Base-by-base conservation (phyloP, 176 grass and related monocot genomes). In the Saccharum spontaneum region DNA sequence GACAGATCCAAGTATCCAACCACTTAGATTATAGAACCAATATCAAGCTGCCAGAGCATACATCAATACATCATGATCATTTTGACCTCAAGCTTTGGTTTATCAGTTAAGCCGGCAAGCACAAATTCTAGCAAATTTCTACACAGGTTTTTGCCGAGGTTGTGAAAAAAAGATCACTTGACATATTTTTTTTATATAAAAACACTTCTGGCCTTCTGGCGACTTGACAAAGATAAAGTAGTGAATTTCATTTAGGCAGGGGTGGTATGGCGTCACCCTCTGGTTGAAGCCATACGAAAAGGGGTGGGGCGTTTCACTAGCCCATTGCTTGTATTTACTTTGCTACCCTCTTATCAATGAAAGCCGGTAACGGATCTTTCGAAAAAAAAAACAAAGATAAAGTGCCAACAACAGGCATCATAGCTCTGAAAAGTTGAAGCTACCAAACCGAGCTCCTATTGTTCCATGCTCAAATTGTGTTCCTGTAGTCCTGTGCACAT, bases 371-470 rank as follows among this genome's bases (percentile, higher is more conserved):
- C n/a, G n/a, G n/a, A n/a, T n/a, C n/a, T n/a, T n/a, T n/a, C n/a
- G n/a, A n/a, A n/a, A n/a, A n/a, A n/a, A n/a, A n/a, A n/a, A n/a
- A 33, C 40, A n/a, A 38, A 81, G 10, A 60, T 73, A 23, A 36
- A 33, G 77, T 70, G 4, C 77, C 52, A 50, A 7, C 8, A 24
- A 24, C 16, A 66, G 40, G 16, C 60, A 57, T 34, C 69, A 74
- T 7, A 75, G 33, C 43, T 66, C 76, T 24, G 39, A 13, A 86
- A 74, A 80, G 61, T 22, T 55, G 46, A 73, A 73, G n/a, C 31
- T 67, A 81, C 43, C 59, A 40, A 74, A 69, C 54, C 18, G 18
- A 57, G 54, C 31, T 22, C 57, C 16, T 30, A 52, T 79, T 79
- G 73, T 79, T 74, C n/a, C 14, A 81, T 67, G 16, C 22, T 64